Conservation (phyloP, 176 grass and related monocot species). For the Juncus effusus region DNA sequence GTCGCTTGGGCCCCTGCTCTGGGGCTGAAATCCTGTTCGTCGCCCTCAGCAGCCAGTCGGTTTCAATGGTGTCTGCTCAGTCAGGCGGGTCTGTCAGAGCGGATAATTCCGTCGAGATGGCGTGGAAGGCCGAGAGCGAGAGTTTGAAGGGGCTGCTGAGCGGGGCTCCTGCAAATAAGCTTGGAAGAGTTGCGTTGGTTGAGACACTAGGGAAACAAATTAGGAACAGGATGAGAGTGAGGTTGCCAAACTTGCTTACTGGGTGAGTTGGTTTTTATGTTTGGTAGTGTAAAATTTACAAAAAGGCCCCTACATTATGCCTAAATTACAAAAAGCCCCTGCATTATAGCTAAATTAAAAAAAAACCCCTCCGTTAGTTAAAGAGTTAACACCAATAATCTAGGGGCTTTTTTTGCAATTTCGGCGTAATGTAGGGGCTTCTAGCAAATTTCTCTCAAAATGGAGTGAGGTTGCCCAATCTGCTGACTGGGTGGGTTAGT, state of each 20-base stretch:
- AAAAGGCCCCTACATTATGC: no score
- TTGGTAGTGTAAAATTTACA: no score
- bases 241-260: constrained; percentile 72
- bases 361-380: no score
- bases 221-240: constrained; percentile 84
- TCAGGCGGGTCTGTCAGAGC: constrained; percentile 61
- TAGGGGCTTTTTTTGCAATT: no score
- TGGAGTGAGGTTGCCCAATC: no score
- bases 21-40: constrained; percentile 81
- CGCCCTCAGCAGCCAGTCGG: constrained; percentile 83
- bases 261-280: not conserved
- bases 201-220: constrained; percentile 76
- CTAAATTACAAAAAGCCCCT: no score
- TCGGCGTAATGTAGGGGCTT: no score
- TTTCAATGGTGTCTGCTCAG: constrained; percentile 64
- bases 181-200: constrained; percentile 73
- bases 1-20: no score
- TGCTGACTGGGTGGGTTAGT: no score
- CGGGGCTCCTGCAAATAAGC: constrained; percentile 62
- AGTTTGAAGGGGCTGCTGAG: constrained; percentile 65
- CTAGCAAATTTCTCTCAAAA: no score
- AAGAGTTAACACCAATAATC: no score
- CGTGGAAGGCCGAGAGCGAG: constrained; percentile 77
- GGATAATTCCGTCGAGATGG: constrained; percentile 83
- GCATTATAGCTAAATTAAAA: no score